Evolutionary conservation across 768 basidiomycete genomes (phyloP).

Genomic region (Suillus bovinus): DNA sequence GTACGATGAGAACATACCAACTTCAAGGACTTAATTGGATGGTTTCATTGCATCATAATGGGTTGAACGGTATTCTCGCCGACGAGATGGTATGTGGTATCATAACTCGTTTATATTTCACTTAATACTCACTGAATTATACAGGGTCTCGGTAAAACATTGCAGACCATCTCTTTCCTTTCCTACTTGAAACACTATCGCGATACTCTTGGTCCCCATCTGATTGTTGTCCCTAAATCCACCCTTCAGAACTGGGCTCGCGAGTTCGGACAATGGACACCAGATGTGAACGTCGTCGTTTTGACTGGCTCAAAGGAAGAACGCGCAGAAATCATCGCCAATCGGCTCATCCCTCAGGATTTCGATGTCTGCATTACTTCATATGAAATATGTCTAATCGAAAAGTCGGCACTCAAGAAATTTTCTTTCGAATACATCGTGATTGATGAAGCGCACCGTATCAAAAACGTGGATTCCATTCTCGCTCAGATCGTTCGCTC

Average conservation of each 20-base stretch:
- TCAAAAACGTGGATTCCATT: conserved; percentile 98
- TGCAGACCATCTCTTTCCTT: conserved; percentile 97
- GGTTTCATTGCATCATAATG: conserved; percentile 94
- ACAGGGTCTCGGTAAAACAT: conserved; percentile 95
- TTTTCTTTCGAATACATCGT: conserved; percentile 97
- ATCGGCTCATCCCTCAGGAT: conserved; percentile 78
- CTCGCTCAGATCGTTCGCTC: conserved; percentile 91
- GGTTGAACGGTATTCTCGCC: conserved; percentile 94
- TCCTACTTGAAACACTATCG: conserved; percentile 89
- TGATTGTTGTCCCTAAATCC: conserved; percentile 98
- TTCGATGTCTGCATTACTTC: conserved; percentile 96
- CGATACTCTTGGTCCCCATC: conserved; percentile 77
- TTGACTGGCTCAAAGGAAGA: conserved; percentile 91
- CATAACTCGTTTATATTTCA: background rate
- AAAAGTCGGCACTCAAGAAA: conserved; percentile 89
- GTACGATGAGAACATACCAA: conserved; percentile 91
- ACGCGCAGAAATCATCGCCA: conserved; percentile 76
- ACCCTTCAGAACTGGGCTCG: conserved; percentile 97
- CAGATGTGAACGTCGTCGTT: conserved; percentile 79
- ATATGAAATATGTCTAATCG: conserved; percentile 96
- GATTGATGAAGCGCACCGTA: conserved; percentile 98
- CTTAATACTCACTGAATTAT: conserved; percentile 8
- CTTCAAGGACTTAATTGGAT: conserved; percentile 97
- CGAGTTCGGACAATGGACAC: conserved; percentile 91
- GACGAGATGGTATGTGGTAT: conserved; percentile 80